Base-by-base conservation (phyloP, 176 grass and related monocot species). In the Alopecurus myosuroides region DNA sequence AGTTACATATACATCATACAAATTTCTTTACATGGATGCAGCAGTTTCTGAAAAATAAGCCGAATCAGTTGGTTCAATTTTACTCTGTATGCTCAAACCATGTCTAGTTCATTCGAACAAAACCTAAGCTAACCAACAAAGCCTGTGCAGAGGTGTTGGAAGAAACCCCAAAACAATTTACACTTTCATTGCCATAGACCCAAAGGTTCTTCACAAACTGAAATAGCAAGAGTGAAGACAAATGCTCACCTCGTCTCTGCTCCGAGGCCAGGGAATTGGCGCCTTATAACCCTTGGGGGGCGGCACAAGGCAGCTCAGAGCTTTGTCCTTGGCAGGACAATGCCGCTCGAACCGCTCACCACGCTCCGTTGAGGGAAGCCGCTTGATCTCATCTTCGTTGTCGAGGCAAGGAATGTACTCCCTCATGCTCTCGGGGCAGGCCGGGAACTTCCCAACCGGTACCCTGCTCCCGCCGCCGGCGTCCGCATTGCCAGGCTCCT, bases 361-460 rank as follows among this genome's bases (percentile, higher is more conserved):
- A 4, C 56, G 81, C 33, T 90, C 88, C 31, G 80, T 95, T 7
- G 88, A 94, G 44, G 75, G 78, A 41, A 98, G 83, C 82, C 63
- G 85, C 87, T 55, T 94, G 83, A 95, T 92, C 37, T 88, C 93
- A 51, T 95, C 93, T 33, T 90, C 77, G 65, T 98, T 98, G 74
- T 98, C 96, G 73, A 95, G 77, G 69, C 96, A 98, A 10, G 96
- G 93, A 82, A 98, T 95, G 78, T 98, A 95, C 85, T 95, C 96
- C 80, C 87, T 85, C 89, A 92, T 90, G 70, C 85, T 90, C 64
- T 68, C 86, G 31, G 91, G 89, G 81, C 93, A 98, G 4, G 83
- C 33, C 4, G 20, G 69, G 81, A 98, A 95, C 76, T 71, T 93
- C 64, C 85, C 82, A 81, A 88, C 34, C 86, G 18, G 52, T 11